Conservation (phyloP, 495 filamentous ascomycete genomes). For the Friedmanniomyces simplex region DNA sequence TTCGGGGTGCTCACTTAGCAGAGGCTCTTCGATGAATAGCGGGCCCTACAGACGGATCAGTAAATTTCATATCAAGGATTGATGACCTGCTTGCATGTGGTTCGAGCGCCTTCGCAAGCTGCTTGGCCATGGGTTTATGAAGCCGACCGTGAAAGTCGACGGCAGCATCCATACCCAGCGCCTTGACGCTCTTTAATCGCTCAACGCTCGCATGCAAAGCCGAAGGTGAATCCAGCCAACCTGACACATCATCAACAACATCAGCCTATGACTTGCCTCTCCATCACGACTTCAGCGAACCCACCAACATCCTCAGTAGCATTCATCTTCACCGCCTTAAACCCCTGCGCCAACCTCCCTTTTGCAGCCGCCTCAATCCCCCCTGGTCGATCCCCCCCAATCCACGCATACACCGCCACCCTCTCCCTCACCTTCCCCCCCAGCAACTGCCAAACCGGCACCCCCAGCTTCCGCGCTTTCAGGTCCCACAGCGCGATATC, state of each 20-base stretch:
- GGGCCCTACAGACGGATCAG: slow-evolving; percentile 32
- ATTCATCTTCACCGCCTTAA: slow-evolving; percentile 72
- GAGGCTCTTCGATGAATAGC: slow-evolving; percentile 72
- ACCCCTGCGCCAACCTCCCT: slow-evolving; percentile 57
- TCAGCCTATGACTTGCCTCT: not conserved
- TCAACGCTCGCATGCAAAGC: slow-evolving; percentile 56
- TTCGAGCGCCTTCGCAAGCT: slow-evolving; percentile 60
- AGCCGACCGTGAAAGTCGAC: slow-evolving; percentile 72
- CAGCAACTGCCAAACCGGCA: slow-evolving; percentile 64
- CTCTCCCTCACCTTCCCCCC: slow-evolving; percentile 68
- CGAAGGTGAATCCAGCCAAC: slow-evolving; percentile 66
- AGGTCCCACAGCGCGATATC: slow-evolving; percentile 81
- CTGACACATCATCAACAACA: not conserved
- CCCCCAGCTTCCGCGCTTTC: slow-evolving; percentile 49
- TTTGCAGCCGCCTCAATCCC: slow-evolving; percentile 47
- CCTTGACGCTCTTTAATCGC: slow-evolving; percentile 57
- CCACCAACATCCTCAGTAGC: slow-evolving; percentile 58
- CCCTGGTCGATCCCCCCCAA: slow-evolving; percentile 67
- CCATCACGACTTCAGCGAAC: not conserved
- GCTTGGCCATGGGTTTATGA: slow-evolving; percentile 72
- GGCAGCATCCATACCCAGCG: slow-evolving; percentile 58
- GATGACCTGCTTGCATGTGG: slow-evolving; percentile 35
- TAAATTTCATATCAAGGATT: not conserved
- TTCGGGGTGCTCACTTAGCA: slow-evolving; percentile 61
- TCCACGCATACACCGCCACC: slow-evolving; percentile 75